Percentiles rank a stretch among this genome's conserved stretches.
These are phyloP conservation scores for Coemansia sp. DNA, from an alignment of 192 early-diverging fungal genomes.

Conservation along the genomic window DNA sequence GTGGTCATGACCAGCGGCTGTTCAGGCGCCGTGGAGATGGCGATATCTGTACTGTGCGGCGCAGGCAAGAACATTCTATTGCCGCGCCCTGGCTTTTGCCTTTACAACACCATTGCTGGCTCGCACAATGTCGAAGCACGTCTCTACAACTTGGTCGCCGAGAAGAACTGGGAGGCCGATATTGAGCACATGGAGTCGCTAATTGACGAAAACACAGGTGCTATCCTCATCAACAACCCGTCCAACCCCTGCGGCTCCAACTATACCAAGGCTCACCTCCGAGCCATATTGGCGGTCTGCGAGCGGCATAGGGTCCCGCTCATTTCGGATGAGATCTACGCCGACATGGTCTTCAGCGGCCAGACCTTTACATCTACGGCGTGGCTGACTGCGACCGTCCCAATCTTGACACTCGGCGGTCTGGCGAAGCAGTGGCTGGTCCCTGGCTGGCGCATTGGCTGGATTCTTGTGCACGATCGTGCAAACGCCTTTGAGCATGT, in stretches of 20 bases:
- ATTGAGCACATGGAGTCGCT: constrained; percentile 76
- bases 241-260: constrained; percentile 93
- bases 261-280: constrained; percentile 72
- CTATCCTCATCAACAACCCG: constrained; percentile 88
- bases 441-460: constrained; percentile 93
- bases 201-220: constrained; percentile 80
- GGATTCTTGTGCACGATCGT: constrained; percentile 83
- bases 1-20: constrained; percentile 82
- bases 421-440: constrained; percentile 89
- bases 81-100: constrained; percentile 83
- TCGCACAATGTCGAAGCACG: constrained; percentile 76
- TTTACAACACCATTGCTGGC: constrained; percentile 81
- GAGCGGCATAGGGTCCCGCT: constrained; percentile 78
- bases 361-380: constrained; percentile 69
- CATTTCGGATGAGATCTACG: constrained; percentile 92
- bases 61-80: constrained; percentile 85
- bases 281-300: constrained; percentile 71
- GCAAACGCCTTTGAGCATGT: constrained; percentile 54
- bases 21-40: constrained; percentile 77
- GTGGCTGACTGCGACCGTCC: constrained; percentile 76
- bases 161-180: constrained; percentile 84
- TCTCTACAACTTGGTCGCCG: constrained; percentile 81
- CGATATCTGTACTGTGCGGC: constrained; percentile 71
- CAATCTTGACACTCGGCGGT: constrained; percentile 81
- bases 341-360: constrained; percentile 79